Evolutionary conservation across 768 basidiomycete species (phyloP), one percentile per base, ranked within the genome.

Genomic region (Suillus variegatus): DNA sequence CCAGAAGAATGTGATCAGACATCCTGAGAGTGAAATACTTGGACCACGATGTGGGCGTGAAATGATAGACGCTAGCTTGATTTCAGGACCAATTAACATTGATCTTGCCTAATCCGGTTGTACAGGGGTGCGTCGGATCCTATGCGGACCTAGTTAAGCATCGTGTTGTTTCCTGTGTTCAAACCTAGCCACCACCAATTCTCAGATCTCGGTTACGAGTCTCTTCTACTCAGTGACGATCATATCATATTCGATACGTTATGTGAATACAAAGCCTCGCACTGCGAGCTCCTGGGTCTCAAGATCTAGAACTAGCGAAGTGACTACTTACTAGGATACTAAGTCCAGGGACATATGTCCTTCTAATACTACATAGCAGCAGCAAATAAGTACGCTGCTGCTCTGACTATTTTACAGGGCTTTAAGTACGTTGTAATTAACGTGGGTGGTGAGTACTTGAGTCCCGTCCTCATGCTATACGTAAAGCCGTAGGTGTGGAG

Each of bases 1-100:
- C 67, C 55, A 79, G 67, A 61, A 73, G 67, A 36, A 68, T 49
- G 35, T 68, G 28, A 32, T 76, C 73, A 64, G 51, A 46, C 76
- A 76, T 76, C 56, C 22, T 56, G 35, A 60, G 28, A 43, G 58
- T 43, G 22, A 38, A 58, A 58, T 18, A 60, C 40, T 58, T 22
- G 38, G 7, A 9, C 1, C 28, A 28, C 52, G 18, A 20, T 54
- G 25, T 58, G 18, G 18, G 20, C 10, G 25, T 49, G 47, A 22
- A 49, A 49, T 22, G 47, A 49, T n/a, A 47, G 13, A 49, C 47
- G 36, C 36, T 38, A 38, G 36, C 32, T 32, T 32, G 32, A 32
- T 32, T 32, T 32, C 6, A 32, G 32, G 4, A n/a, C 47, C 47
- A 47, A 22, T n/a, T 20, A 44, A 8, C 16, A 44, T 35, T 55